Base-by-base conservation (phyloP, 2,329 filamentous ascomycete species). In the Chrysosporium keratinophilum region DNA sequence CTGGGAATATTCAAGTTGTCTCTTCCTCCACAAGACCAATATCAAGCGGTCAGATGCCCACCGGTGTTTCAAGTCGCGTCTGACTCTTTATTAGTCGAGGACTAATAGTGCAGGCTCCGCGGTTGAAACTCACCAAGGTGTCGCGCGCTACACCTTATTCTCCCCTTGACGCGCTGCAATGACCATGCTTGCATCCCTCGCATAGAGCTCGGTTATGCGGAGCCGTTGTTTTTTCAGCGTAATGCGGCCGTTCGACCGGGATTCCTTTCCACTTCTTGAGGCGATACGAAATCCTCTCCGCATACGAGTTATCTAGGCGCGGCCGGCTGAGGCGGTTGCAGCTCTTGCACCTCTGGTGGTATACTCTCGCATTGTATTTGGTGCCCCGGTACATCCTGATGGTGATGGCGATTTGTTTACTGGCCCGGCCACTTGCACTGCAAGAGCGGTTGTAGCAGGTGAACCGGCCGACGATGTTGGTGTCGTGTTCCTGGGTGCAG, bases 291-390 rank as follows among this genome's bases (percentile, higher is more conserved):
- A 74, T 63, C 58, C 73, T 64, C 56, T 74, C 69, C 51, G 67
- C 65, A 61, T 75, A 74, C 19, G 67, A 69, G 44, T 65, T 54
- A 59, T 73, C 64, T 34, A 71, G 57, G 31, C 58, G 31, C 15
- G 69, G 69, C 42, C 63, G 57, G 50, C 68, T 65, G 0, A 72
- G 59, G n/a, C 14, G 28, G 10, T 66, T 58, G 59, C 71, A 74
- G 12, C 11, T 14, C 51, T 64, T 67, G 59, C 70, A 75, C 6
- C 66, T 64, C 60, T 74, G 71, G 57, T 71, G 62, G 58, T 74
- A 76, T 42, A 76, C 71, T 54, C 68, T 61, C 43, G 70, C 71
- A 58, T 75, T 76, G 57, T 76, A 76, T 62, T 59, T 59, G 37
- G 59, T 11, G 14, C 53, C 60, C 2, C 57, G 42, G 59, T 74